Conservation (phyloP, 192 early-diverging fungal species). For the Coemansia sp. region DNA sequence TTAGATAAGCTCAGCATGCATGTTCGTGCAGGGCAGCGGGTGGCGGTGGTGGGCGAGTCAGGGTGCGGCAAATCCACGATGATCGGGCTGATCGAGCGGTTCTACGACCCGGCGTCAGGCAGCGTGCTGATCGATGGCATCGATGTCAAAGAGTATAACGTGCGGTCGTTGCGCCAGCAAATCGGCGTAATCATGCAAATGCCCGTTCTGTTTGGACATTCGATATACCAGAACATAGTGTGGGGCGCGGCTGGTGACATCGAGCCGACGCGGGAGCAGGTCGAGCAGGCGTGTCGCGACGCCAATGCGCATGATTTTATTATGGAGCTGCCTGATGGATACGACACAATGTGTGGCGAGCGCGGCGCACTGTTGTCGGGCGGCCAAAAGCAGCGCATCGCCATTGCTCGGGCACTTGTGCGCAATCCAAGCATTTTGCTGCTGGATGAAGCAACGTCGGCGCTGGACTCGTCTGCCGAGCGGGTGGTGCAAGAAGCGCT, state of each 20-base stretch:
- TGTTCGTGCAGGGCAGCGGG: constrained; percentile 74
- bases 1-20: constrained; percentile 71
- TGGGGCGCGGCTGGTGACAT: constrained; percentile 62
- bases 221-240: constrained; percentile 81
- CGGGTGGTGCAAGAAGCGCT: constrained; percentile 80
- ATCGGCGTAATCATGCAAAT: constrained; percentile 92
- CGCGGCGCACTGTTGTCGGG: constrained; percentile 78
- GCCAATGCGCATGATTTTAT: constrained; percentile 82
- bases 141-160: constrained; percentile 73
- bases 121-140: constrained; percentile 71
- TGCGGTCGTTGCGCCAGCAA: constrained; percentile 78
- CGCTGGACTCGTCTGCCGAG: constrained; percentile 79
- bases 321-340: constrained; percentile 66
- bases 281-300: constrained; percentile 62
- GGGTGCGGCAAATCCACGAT: constrained; percentile 89
- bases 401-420: constrained; percentile 90
- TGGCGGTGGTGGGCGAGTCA: constrained; percentile 88
- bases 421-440: constrained; percentile 85
- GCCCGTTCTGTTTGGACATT: constrained; percentile 80
- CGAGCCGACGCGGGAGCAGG: constrained; percentile 70
- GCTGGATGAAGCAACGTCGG: constrained; percentile 87
- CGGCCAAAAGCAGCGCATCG: constrained; percentile 96
- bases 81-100: constrained; percentile 79
- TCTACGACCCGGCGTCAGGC: constrained; percentile 69
- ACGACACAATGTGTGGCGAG: constrained; percentile 90